Conservation (phyloP, 2,329 filamentous ascomycete genomes). For the Pseudogymnoascus sp. region DNA sequence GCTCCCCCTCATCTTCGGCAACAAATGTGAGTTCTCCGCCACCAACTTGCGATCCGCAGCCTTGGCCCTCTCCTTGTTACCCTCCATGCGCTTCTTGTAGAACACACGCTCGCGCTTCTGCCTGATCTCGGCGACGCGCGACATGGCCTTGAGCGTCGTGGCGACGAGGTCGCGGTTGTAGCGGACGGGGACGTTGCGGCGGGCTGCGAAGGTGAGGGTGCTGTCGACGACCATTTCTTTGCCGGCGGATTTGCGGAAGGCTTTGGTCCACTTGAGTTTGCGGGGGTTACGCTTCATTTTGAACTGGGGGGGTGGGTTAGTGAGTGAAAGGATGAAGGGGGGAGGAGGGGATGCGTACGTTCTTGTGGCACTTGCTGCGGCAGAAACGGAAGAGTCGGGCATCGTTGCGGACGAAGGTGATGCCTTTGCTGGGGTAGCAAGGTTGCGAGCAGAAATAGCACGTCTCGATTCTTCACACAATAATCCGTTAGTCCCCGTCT, state of each 20-base stretch:
- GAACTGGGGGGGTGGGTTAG: conserved; percentile 44
- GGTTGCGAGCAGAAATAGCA: conserved; percentile 67
- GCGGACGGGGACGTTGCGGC: conserved; percentile 87
- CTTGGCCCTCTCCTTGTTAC: conserved; percentile 76
- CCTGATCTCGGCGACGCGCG: conserved; percentile 79
- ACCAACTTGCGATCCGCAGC: conserved; percentile 80
- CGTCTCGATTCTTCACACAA: conserved; percentile 45
- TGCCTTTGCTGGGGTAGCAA: conserved; percentile 55
- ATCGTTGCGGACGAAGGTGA: conserved; percentile 34
- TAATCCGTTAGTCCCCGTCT: not conserved
- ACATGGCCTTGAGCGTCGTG: conserved; percentile 87
- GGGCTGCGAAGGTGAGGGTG: conserved; percentile 84
- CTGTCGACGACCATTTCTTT: conserved; percentile 89
- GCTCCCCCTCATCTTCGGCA: conserved; percentile 62
- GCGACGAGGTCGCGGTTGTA: conserved; percentile 90
- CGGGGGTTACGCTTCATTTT: conserved; percentile 98
- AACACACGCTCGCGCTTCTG: conserved; percentile 78
- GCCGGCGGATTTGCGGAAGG: conserved; percentile 75
- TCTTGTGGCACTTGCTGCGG: conserved; percentile 47
- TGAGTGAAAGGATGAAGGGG: not conserved
- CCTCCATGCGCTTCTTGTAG: conserved; percentile 88
- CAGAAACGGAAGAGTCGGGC: conserved; percentile 51
- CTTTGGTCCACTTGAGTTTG: conserved; percentile 96
- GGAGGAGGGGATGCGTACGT: conserved; percentile 33
- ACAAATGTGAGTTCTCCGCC: conserved; percentile 82